phyloP scores from a whole-genome alignment of 2,329 filamentous ascomycete species.

The Xylaria sp. region DNA sequence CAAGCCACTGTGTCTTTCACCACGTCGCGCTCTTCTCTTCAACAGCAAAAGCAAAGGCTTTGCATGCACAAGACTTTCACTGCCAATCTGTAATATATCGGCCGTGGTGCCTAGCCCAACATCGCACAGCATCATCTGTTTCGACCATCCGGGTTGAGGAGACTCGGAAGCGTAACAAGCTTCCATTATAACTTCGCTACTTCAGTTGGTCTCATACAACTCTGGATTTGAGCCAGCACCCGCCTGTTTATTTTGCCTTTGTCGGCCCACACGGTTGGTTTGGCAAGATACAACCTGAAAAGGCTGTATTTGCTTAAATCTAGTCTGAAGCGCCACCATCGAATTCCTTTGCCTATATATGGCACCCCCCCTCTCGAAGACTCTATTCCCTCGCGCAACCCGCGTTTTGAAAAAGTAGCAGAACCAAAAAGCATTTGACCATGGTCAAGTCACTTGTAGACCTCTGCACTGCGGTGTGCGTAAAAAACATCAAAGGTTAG shows the following conservation, averaged over 20 bases:
- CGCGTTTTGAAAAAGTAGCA: not conserved
- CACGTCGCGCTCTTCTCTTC: conserved; percentile 12
- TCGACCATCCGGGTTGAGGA: conserved; percentile 34
- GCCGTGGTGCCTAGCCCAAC: not conserved
- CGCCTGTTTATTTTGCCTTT: too few species aligned
- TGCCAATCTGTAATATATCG: not conserved
- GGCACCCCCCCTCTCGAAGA: too few species aligned
- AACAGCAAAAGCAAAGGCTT: conserved; percentile 9
- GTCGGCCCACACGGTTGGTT: too few species aligned
- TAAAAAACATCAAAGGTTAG: conserved; percentile 56
- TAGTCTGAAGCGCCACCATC: too few species aligned
- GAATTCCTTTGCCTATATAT: too few species aligned
- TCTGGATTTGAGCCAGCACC: too few species aligned
- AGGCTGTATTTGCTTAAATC: too few species aligned
- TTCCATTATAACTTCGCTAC: not conserved
- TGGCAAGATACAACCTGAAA: too few species aligned
- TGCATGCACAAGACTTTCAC: not conserved
- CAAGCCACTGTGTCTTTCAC: conserved; percentile 15
- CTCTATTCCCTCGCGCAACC: not conserved
- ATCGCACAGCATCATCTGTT: conserved; percentile 1
- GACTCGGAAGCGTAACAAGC: not conserved
- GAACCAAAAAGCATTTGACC: not conserved
- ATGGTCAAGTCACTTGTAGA: conserved; percentile 56
- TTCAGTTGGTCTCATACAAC: too few species aligned
- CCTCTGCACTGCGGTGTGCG: conserved; percentile 55